Evolutionary conservation across 768 basidiomycete species (phyloP).

Genomic region (Mycena epipterygia): DNA sequence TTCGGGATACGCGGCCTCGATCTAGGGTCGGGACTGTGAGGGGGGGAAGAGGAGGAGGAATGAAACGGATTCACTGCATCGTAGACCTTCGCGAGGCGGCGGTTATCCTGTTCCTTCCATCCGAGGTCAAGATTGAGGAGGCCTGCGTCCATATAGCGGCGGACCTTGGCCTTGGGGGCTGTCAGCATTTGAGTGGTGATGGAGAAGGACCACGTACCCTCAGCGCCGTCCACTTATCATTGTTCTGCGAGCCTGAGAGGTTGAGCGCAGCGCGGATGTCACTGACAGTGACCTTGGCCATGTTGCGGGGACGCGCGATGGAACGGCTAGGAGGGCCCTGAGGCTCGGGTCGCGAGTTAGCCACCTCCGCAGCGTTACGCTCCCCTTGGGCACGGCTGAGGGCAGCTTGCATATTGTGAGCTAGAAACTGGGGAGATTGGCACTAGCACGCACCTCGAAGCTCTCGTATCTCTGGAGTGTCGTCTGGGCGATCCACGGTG

Average conservation of each 20-base stretch:
- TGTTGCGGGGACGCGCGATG: constrained; percentile 6
- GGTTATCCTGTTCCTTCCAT: constrained; percentile 21
- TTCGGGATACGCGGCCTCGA: background rate
- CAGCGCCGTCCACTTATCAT: background rate
- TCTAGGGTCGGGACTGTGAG: background rate
- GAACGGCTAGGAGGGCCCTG: background rate
- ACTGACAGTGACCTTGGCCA: background rate
- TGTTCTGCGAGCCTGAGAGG: background rate
- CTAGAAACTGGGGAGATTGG: background rate
- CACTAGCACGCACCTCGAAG: constrained; percentile 3
- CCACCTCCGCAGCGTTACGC: constrained; percentile 10
- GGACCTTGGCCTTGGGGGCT: background rate
- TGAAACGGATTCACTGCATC: background rate
- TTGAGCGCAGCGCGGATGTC: background rate
- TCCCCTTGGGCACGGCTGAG: background rate
- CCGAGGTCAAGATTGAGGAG: background rate
- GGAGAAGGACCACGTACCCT: background rate
- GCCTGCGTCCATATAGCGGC: constrained; percentile 19
- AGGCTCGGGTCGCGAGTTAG: background rate
- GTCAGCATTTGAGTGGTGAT: too few relatives aligned
- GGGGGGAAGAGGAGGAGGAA: background rate
- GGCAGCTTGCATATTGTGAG: background rate
- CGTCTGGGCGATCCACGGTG: constrained; percentile 8
- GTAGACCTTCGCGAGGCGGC: constrained; percentile 9
- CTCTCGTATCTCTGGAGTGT: constrained; percentile 4